Evolutionary conservation across 129 eudicot genomes (phyloP), one percentile per base, ranked within the genome.

Genomic region (Chrysanthemum lavandulifolium): DNA sequence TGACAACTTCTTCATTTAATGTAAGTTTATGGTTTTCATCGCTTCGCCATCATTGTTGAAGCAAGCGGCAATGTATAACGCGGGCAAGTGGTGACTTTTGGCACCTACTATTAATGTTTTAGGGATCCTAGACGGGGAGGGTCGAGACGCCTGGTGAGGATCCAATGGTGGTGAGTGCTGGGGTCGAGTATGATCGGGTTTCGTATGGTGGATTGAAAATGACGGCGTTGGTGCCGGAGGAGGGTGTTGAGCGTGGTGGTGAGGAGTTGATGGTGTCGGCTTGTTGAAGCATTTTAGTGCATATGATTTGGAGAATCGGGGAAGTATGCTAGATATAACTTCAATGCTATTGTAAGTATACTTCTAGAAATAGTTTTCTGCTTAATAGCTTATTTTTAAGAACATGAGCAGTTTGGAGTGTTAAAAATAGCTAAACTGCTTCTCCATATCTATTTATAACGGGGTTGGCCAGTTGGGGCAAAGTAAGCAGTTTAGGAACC

Each of bases 101-200:
- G 97, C 97, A 9, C 99, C 99, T 21, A 86, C 88, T 47, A 82
- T 95, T 61, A 95, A 95, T 21, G 40, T 95, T 1, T 95, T 90
- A 86, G 99, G 80, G 99, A 95, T 61, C 99, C 99, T 13, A 80
- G 99, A 60, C 91, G 99, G 99, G 99, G 99, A 45, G 25, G 99
- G 99, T 4, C 99, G 99, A 95, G 86, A 83, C 97, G 9, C 87
- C 97, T 2, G 99, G 99, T 36, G 99, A 95, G 84, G 99, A 95
- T 77, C 99, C 99, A 3, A 23, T 74, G 87, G 91, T 91, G 50
- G 47, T 40, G 47, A 40, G 47, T 40, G 47, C 47, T 40, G 47
- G 2, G 47, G 47, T 40, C 7, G 47, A 40, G 10, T 40, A 40
- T 40, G 47, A 40, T 10, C 7, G 47, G 47, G 83, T 68, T 11